A percentile compares a stretch with the other conserved stretches of the same genome.
phyloP scores from a whole-genome alignment of 164 flowering plant genomes.

The Nelumbo lutea region DNA sequence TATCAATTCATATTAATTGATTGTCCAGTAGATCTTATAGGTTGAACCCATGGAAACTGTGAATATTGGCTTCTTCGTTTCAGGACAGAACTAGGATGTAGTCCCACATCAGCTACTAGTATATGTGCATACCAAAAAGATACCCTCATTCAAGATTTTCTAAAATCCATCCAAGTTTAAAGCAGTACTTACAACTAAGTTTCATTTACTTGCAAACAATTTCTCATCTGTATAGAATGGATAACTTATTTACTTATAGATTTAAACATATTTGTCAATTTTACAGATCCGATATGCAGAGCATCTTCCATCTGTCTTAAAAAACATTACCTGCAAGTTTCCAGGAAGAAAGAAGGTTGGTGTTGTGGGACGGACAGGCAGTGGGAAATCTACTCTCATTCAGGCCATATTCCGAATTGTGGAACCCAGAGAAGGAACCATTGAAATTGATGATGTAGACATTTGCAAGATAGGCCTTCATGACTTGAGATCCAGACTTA shows the following conservation, averaged over 20 bases:
- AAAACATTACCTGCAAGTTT: constrained; percentile 53
- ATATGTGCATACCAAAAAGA: no score
- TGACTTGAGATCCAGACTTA: constrained; percentile 64
- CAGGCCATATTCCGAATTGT: constrained; percentile 33
- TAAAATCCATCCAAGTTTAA: no score
- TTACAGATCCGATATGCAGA: constrained; percentile 67
- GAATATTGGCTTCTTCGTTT: no score
- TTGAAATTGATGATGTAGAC: constrained; percentile 70
- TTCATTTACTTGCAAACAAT: no score
- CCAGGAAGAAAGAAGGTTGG: constrained; percentile 64
- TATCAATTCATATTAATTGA: no score
- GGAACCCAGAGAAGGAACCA: constrained; percentile 77
- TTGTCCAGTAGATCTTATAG: no score
- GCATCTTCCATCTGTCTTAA: constrained; percentile 59
- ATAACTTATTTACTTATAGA: no score
- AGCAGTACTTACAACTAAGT: no score
- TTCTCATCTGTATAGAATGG: neutral
- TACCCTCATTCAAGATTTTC: no score
- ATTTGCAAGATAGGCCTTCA: constrained; percentile 79
- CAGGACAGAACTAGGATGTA: no score
- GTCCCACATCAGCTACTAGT: no score
- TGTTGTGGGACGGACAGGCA: constrained; percentile 73
- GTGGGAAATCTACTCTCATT: constrained; percentile 73
- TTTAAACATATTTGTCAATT: neutral
- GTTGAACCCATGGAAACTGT: no score